Percentiles rank a stretch among this genome's conserved stretches.
Conservation (phyloP, 805 yeast genomes). For the Komagataella pseudopastoris region DNA sequence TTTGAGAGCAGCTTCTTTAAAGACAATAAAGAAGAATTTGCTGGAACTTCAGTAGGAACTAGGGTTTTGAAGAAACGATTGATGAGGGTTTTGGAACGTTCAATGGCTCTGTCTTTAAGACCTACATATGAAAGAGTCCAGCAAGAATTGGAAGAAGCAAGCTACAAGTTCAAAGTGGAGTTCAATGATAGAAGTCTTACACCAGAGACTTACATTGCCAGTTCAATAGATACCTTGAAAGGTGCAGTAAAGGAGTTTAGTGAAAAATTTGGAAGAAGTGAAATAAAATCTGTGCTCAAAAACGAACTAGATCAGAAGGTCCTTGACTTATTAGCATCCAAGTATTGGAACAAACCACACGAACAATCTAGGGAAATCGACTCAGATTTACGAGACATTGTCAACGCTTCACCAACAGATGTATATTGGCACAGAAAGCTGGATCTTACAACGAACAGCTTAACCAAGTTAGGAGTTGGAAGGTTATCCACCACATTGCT, state of each 20-base stretch:
- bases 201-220: constrained; percentile 88
- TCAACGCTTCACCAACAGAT: constrained; percentile 49
- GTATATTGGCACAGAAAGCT: constrained; percentile 79
- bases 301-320: constrained; percentile 83
- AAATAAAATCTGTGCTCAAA: constrained; percentile 65
- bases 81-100: constrained; percentile 74
- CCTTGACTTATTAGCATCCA: constrained; percentile 71
- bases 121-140: constrained; percentile 82
- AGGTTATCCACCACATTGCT: constrained; percentile 74
- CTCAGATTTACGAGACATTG: constrained; percentile 32
- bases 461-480: constrained; percentile 92
- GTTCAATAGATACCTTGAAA: constrained; percentile 78
- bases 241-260: constrained; percentile 79
- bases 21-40: constrained; percentile 43
- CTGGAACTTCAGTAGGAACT: constrained; percentile 65
- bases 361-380: constrained; percentile 9
- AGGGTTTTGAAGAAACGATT: constrained; percentile 62
- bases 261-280: constrained; percentile 69
- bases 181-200: constrained; percentile 91
- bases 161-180: constrained; percentile 90
- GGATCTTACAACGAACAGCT: constrained; percentile 68
- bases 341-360: constrained; percentile 78
- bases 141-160: constrained; percentile 85
- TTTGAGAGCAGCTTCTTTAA: constrained; percentile 55
- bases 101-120: constrained; percentile 79